These are phyloP conservation scores for Cercospora zeina DNA, from an alignment of 2,329 filamentous ascomycete species.

Conservation along the genomic window DNA sequence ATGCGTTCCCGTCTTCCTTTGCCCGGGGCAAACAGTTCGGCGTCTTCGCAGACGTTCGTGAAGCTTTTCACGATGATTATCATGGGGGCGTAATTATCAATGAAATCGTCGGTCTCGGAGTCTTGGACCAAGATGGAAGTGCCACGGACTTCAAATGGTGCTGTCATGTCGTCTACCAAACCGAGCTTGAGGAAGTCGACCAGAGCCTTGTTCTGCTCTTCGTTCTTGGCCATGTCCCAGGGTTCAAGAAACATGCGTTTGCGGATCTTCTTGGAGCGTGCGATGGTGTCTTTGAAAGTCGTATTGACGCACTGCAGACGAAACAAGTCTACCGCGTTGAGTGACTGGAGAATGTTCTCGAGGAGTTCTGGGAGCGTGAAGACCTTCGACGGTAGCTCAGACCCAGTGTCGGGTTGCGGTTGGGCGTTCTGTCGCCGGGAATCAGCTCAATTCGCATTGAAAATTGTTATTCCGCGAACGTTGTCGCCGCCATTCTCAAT, in stretches of 20 bases:
- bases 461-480: not conserved
- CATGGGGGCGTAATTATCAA: no score
- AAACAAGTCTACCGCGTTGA: conserved; percentile 11
- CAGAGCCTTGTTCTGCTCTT: conserved; percentile 2
- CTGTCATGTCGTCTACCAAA: not conserved
- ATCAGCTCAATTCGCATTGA: not conserved
- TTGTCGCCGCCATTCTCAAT: not conserved
- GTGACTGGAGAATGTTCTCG: conserved; percentile 9
- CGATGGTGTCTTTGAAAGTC: conserved; percentile 12
- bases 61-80: not conserved
- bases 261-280: conserved; percentile 2
- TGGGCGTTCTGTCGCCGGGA: not conserved
- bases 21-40: not conserved
- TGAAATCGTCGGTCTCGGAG: no score
- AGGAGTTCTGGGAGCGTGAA: conserved; percentile 9
- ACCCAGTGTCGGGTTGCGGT: not conserved
- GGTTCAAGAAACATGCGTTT: conserved; percentile 8
- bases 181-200: not conserved
- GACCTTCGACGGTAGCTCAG: not conserved
- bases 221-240: not conserved
- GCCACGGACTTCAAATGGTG: not conserved
- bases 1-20: not conserved
- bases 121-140: not conserved
- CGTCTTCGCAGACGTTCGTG: not conserved
- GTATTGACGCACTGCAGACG: conserved; percentile 14